Base-by-base conservation (phyloP, 208 protist species). In the Trypanosoma avium region DNA sequence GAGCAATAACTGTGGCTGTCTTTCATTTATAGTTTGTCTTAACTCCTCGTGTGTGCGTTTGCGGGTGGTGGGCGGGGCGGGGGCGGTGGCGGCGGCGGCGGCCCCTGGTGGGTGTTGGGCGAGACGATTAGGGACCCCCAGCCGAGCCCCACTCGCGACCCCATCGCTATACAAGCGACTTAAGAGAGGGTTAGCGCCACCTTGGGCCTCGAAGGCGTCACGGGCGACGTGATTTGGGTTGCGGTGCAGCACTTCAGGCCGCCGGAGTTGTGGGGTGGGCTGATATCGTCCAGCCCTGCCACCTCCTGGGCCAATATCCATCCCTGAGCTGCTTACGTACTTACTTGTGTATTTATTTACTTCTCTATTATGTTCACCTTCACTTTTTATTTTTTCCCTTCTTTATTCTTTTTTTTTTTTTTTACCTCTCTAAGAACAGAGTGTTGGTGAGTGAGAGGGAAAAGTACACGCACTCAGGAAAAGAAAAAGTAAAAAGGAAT, bases 171-270 rank as follows among this genome's bases (percentile, higher is more conserved):
- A 93, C 32, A 96, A 69, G 2, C 82, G 83, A 33, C 32, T 43
- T 3, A 84, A 47, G 5, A 96, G 75, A n/a, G 86, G 87, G 61
- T 96, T 96, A 32, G 66, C 49, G n/a, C 63, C 58, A 17, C 81
- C 75, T 52, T 77, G 84, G 22, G 75, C 73, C 36, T 96, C 91
- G 17, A 77, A 77, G 3, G 83, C 86, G 49, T 93, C 86, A 65
- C 82, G 88, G 12, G 91, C 89, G 27, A 96, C 82, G 75, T 93
- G 91, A 42, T 83, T 79, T 1, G 91, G 91, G 63, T 96, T 96
- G 49, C 91, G 85, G 59, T 92, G 89, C 45, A 81, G 70, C 29
- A 68, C 50, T 46, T 77, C 81, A 27, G 77, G 59, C 58, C 81
- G 74, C 3, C 50, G 32, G 4, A 60, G 38, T 30, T 84, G 80